Percentiles rank a stretch among this genome's conserved stretches.
phyloP scores from a whole-genome alignment of 106 monocot species.

The Apostasia ramifera region DNA sequence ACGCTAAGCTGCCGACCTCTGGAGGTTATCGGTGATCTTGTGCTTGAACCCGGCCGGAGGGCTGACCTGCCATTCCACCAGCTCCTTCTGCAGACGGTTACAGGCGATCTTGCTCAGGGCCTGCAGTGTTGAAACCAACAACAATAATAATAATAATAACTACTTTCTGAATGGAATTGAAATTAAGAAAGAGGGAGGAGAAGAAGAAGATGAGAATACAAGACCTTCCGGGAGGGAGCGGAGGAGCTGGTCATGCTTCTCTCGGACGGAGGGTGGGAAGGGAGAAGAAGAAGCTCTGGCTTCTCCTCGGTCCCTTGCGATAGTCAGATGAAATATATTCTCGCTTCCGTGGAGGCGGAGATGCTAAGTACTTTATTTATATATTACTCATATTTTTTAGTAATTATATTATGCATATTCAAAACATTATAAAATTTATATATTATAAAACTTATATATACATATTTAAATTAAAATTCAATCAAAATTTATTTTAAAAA shows the following conservation, averaged over 20 bases:
- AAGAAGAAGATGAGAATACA: not conserved
- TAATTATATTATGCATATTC: too few species aligned
- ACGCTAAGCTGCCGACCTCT: constrained; percentile 27
- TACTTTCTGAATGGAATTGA: not conserved
- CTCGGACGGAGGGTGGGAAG: not conserved
- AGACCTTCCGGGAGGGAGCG: constrained; percentile 38
- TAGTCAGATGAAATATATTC: not conserved
- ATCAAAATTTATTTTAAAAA: too few species aligned
- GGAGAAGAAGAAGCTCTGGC: not conserved
- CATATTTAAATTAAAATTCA: too few species aligned
- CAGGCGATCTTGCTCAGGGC: constrained; percentile 73
- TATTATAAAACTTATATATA: too few species aligned
- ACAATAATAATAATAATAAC: not conserved
- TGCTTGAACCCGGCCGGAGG: constrained; percentile 72
- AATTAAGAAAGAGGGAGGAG: not conserved
- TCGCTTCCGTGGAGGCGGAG: not conserved
- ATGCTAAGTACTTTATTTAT: too few species aligned
- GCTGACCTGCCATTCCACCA: constrained; percentile 73
- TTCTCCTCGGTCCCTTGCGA: not conserved
- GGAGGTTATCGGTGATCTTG: constrained; percentile 57
- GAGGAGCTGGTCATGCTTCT: constrained; percentile 40
- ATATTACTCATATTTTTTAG: too few species aligned
- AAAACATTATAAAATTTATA: too few species aligned
- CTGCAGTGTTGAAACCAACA: constrained; percentile 13
- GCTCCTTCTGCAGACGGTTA: constrained; percentile 75